Base-by-base conservation (phyloP, 106 monocot genomes). In the Allium sativum region DNA sequence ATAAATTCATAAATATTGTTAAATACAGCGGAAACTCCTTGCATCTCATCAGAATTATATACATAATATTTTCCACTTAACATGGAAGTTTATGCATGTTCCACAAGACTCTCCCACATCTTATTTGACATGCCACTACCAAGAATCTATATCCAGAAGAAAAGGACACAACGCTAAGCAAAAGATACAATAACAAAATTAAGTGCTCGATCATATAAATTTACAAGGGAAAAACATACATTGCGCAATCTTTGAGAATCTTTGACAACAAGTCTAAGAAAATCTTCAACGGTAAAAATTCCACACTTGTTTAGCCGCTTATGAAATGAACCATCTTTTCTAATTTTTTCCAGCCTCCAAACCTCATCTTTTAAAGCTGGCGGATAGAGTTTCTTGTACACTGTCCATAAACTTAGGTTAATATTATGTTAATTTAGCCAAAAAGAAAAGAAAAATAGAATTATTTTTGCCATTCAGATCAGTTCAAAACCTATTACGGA, bases 1-100 rank as follows among this genome's bases (percentile, higher is more conserved):
- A 45, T 80, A 62, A 84, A 84, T 71, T 84, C 84, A 47, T 80
- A 84, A 21, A 84, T 84, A 52, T 84, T 84, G 65, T 84, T 80
- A 63, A 84, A 84, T 55, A 84, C 65, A 20, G 76, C 84, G 59
- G 79, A 76, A 22, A 76, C 48, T 56, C 73, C 74, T 40, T 71
- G 70, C 42, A 73, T 44, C 15, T 77, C 74, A 68, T 80, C 84
- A 68, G 84, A 59, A 70, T 84, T 77, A 70, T 77, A 84, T 9
- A 84, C 71, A 68, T 80, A 77, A 73, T 76, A 61, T 45, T 84
- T 84, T 59, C 84, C 79, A 62, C 84, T 70, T n/a, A 84, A 62
- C 17, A 79, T 70, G 56, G 76, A 79, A 53, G 84, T 84, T 52
- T 84, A 79, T 1, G 84, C 72, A 79, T 84, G 84, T 44, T 84